Evolutionary conservation across 2,329 filamentous ascomycete genomes (phyloP).

Genomic region (Botrytis pseudocinerea): DNA sequence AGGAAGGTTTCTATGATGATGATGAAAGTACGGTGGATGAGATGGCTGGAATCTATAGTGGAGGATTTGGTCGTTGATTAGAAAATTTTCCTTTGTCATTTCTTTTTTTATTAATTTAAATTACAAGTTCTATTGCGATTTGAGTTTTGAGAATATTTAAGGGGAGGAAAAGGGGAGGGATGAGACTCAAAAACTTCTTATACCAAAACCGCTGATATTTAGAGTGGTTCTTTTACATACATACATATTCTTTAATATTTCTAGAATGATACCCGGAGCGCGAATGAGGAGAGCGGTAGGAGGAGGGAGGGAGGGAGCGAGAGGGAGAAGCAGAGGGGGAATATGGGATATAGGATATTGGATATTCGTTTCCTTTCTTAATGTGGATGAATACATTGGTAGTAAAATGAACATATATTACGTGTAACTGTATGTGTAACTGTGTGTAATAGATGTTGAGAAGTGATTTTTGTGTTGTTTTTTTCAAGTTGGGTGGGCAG

Average conservation of each 20-base stretch:
- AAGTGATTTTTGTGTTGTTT: neutral
- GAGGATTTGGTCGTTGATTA: constrained; percentile 13
- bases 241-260: constrained; percentile 18
- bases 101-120: neutral
- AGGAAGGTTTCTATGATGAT: constrained; percentile 42
- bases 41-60: constrained; percentile 25
- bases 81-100: constrained; percentile 8
- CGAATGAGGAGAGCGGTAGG: neutral
- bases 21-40: constrained; percentile 37
- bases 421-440: neutral
- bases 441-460: neutral
- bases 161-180: neutral
- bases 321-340: neutral
- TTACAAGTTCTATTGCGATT: constrained; percentile 1
- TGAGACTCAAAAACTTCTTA: neutral
- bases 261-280: constrained; percentile 23
- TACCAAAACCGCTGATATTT: neutral
- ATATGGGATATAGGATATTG: neutral
- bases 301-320: too few relatives aligned
- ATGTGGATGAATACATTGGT: neutral
- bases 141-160: neutral
- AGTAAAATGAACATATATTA: neutral
- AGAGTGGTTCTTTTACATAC: constrained; percentile 14
- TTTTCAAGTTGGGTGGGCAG: neutral
- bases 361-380: constrained; percentile 1